Conservation (phyloP, 2,329 filamentous ascomycete genomes). For the Colletotrichum siamense region DNA sequence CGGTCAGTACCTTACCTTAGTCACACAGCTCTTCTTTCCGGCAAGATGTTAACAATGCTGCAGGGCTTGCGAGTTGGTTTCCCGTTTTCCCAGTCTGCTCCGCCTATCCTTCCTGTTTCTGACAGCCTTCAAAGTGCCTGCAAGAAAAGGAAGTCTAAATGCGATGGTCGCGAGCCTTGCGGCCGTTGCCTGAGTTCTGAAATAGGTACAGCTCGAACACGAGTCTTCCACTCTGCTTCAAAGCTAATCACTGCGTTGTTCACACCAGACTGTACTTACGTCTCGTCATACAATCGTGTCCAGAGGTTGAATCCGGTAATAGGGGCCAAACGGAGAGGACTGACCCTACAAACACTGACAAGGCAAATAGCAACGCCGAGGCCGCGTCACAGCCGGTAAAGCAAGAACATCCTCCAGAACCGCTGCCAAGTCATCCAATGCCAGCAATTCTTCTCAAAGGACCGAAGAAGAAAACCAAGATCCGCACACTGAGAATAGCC, state of each 20-base stretch:
- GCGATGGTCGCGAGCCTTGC: neutral
- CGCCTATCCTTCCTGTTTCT: neutral
- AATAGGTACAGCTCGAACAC: neutral
- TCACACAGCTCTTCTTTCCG: neutral
- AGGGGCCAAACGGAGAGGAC: accelerated
- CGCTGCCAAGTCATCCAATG: neutral
- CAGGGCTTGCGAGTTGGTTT: neutral
- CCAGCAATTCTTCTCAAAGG: neutral
- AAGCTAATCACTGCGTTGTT: neutral
- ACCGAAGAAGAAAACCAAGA: neutral
- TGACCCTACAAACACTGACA: accelerated
- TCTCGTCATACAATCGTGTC: neutral
- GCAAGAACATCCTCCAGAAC: neutral
- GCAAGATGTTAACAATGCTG: neutral
- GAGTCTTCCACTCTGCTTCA: neutral
- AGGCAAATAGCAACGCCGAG: neutral
- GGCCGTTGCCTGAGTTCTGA: neutral
- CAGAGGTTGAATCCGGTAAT: neutral
- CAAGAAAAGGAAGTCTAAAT: neutral
- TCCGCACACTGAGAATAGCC: neutral
- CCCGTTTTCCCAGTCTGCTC: neutral
- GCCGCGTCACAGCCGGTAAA: neutral
- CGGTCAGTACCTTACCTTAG: neutral
- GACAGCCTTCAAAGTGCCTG: neutral
- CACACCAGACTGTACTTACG: neutral